Conservation (phyloP, 2,329 filamentous ascomycete genomes). For the Emergomyces pasteurianus region DNA sequence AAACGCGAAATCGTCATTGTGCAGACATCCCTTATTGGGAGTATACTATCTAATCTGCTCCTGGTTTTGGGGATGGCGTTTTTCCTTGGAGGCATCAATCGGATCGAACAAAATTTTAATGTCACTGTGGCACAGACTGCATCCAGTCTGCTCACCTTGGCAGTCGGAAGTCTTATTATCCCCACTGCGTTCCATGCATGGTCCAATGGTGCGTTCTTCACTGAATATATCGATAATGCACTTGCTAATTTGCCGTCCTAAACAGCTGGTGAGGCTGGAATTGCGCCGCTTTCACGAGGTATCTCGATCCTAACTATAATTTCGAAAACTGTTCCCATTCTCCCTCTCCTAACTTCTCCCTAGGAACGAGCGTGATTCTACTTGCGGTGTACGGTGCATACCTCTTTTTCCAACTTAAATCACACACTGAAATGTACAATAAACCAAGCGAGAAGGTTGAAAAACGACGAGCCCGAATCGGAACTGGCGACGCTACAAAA, state of each 20-base stretch:
- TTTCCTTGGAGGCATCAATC: constrained; percentile 71
- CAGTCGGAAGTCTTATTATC: constrained; percentile 72
- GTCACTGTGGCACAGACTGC: constrained; percentile 83
- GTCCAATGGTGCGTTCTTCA: constrained; percentile 25
- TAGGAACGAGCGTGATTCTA: constrained; percentile 58
- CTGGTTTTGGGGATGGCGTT: constrained; percentile 88
- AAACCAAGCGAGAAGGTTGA: constrained; percentile 66
- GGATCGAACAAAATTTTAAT: constrained; percentile 80
- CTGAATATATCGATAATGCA: constrained; percentile 2
- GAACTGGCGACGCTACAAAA: constrained; percentile 38
- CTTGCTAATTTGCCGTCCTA: not conserved
- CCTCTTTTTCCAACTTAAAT: constrained; percentile 82
- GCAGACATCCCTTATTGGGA: constrained; percentile 83
- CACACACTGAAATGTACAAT: constrained; percentile 70
- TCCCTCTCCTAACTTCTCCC: constrained; percentile 11
- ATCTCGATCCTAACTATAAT: not conserved
- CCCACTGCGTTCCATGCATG: constrained; percentile 70
- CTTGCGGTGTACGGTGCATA: constrained; percentile 74
- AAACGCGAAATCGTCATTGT: constrained; percentile 71
- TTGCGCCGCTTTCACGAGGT: constrained; percentile 25
- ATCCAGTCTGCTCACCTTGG: constrained; percentile 65
- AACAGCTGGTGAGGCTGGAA: constrained; percentile 17
- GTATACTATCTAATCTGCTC: constrained; percentile 80
- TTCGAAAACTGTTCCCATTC: not conserved
- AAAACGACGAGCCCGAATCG: constrained; percentile 37